phyloP scores from a whole-genome alignment of 208 protist species.

The Balamuthia mandrillaris region DNA sequence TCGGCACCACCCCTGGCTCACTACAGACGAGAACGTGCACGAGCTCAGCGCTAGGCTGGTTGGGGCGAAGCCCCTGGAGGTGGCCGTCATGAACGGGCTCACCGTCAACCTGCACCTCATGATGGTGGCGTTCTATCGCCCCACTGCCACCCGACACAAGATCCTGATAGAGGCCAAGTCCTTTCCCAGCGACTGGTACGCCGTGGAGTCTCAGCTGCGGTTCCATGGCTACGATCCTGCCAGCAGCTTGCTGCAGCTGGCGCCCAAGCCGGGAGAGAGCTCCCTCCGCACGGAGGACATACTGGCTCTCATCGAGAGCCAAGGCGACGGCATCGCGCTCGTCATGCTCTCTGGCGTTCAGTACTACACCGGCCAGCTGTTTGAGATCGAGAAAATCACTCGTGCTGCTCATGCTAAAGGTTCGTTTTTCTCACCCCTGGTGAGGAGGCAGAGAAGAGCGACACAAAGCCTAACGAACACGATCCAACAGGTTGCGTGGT shows the following conservation, averaged over 20 bases:
- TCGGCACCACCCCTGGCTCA: too few species aligned
- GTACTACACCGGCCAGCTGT: slow-evolving; percentile 87
- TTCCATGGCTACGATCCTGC: slow-evolving; percentile 75
- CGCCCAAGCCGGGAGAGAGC: slow-evolving; percentile 64
- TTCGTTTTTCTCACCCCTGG: too few species aligned
- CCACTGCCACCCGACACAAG: slow-evolving; percentile 80
- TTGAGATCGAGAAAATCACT: slow-evolving; percentile 87
- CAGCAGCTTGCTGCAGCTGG: slow-evolving; percentile 66
- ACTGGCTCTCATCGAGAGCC: slow-evolving; percentile 75
- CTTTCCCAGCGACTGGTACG: slow-evolving; percentile 76
- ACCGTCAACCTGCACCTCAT: slow-evolving; percentile 87
- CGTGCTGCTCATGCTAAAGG: slow-evolving; percentile 75
- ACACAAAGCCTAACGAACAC: too few species aligned
- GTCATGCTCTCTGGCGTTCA: slow-evolving; percentile 86
- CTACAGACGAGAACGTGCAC: slow-evolving; percentile 35
- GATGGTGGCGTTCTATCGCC: slow-evolving; percentile 85
- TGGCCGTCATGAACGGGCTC: slow-evolving; percentile 77
- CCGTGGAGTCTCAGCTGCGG: slow-evolving; percentile 82
- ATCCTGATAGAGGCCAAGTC: slow-evolving; percentile 83
- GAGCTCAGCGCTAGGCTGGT: slow-evolving; percentile 67
- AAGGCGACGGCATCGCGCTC: slow-evolving; percentile 81
- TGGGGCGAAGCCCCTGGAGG: slow-evolving; percentile 55
- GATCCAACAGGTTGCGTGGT: slow-evolving; percentile 75
- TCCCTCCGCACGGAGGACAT: slow-evolving; percentile 79
- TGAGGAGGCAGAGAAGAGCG: too few species aligned